These are phyloP conservation scores for Solioccasus polychromus DNA, from an alignment of 768 basidiomycete species.

Conservation along the genomic window DNA sequence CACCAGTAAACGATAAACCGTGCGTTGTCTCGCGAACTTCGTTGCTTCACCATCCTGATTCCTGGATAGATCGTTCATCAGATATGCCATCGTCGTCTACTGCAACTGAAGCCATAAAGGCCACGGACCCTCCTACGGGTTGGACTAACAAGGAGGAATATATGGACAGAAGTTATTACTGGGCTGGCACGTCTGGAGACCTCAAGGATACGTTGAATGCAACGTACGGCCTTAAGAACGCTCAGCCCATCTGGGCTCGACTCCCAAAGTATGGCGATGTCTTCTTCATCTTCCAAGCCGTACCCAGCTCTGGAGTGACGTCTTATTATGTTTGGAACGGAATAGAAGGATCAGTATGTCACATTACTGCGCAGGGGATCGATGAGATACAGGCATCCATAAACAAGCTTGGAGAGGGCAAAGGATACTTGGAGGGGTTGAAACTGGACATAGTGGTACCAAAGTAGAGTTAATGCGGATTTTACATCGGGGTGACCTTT, in stretches of 20 bases:
- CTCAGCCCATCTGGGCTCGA: neutral
- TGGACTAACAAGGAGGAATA: neutral
- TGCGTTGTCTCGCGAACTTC: too few species aligned
- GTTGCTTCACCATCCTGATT: too few species aligned
- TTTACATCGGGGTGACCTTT: too few species aligned
- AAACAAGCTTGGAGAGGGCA: neutral
- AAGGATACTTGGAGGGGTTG: too few species aligned
- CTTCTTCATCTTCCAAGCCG: slow-evolving; percentile 4
- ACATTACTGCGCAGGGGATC: neutral
- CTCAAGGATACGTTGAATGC: neutral
- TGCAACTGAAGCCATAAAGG: neutral
- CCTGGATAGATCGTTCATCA: too few species aligned
- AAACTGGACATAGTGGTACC: too few species aligned
- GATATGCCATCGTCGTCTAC: neutral
- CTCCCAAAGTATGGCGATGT: neutral
- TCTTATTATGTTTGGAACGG: slow-evolving; percentile 6
- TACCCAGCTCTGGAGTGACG: neutral
- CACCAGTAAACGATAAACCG: too few species aligned
- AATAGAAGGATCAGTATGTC: neutral
- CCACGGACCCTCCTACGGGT: neutral
- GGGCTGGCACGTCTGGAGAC: neutral
- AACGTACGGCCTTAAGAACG: neutral
- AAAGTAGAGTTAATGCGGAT: too few species aligned
- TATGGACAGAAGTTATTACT: neutral
- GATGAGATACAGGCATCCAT: neutral